Evolutionary conservation across 805 yeast species (phyloP).

Genomic region (Monosporozyma aerobia): DNA sequence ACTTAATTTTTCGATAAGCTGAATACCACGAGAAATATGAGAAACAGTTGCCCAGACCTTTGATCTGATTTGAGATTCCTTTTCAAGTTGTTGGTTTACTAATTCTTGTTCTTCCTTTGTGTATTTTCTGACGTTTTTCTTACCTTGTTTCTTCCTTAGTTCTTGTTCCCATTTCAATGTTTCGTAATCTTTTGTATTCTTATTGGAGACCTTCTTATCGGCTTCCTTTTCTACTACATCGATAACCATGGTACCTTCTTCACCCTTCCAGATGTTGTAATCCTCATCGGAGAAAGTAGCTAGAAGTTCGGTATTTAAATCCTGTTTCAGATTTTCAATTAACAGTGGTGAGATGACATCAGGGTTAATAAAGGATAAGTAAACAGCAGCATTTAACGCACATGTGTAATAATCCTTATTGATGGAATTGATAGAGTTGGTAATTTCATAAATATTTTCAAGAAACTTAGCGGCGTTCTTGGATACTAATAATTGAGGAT

Average conservation of each 20-base stretch:
- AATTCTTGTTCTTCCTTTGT: conserved; percentile 67
- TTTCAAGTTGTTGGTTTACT: conserved; percentile 51
- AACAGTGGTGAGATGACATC: conserved; percentile 45
- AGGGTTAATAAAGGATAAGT: conserved; percentile 52
- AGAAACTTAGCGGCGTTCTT: conserved; percentile 19
- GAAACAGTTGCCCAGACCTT: conserved; percentile 34
- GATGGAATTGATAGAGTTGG: conserved; percentile 9
- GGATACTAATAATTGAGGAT: conserved; percentile 53
- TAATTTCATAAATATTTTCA: conserved; percentile 13
- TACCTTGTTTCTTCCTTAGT: conserved; percentile 64
- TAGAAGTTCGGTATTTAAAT: conserved; percentile 33
- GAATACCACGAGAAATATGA: conserved; percentile 40
- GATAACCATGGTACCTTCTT: conserved; percentile 60
- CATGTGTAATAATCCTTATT: conserved; percentile 32
- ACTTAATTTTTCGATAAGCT: conserved; percentile 47
- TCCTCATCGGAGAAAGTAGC: conserved; percentile 39
- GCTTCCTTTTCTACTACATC: conserved; percentile 46
- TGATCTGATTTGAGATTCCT: conserved; percentile 50
- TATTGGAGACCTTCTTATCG: conserved; percentile 41
- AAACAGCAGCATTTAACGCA: conserved; percentile 44
- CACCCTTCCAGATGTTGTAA: conserved; percentile 55
- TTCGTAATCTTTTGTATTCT: conserved; percentile 77
- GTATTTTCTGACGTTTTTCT: conserved; percentile 43
- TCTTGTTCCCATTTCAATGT: conserved; percentile 84
- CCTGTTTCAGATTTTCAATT: conserved; percentile 34